These are phyloP conservation scores for Parathielavia appendiculata DNA, from an alignment of 495 filamentous ascomycete species.

Conservation along the genomic window DNA sequence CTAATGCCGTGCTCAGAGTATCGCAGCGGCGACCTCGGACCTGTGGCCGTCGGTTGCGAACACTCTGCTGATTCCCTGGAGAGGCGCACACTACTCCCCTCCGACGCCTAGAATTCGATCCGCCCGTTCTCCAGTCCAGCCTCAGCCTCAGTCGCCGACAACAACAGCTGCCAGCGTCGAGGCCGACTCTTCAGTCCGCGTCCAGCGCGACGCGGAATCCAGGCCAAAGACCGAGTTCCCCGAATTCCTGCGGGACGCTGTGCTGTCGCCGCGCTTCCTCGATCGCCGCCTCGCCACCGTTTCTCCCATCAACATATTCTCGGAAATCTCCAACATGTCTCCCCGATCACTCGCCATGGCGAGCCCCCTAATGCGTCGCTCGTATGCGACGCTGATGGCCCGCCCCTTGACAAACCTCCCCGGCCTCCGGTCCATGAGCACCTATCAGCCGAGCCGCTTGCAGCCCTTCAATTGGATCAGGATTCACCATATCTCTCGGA, in stretches of 20 bases:
- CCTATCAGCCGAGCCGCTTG: slow-evolving; percentile 23
- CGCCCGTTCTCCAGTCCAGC: neutral
- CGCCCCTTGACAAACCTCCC: slow-evolving; percentile 21
- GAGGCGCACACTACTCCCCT: slow-evolving; percentile 18
- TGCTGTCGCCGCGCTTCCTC: slow-evolving; percentile 20
- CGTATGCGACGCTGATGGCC: slow-evolving; percentile 23
- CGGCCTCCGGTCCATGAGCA: slow-evolving; percentile 29
- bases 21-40: slow-evolving; percentile 48
- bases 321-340: slow-evolving; percentile 29
- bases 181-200: neutral
- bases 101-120: slow-evolving; percentile 10
- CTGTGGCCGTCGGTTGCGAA: slow-evolving; percentile 53
- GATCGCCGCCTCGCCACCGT: slow-evolving; percentile 19
- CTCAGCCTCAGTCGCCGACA: slow-evolving; percentile 16
- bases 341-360: slow-evolving; percentile 31
- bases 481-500: slow-evolving; percentile 11
- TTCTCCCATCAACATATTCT: slow-evolving; percentile 25
- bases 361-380: slow-evolving; percentile 35
- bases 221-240: slow-evolving; percentile 32
- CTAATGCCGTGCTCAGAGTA: slow-evolving; percentile 30
- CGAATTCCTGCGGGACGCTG: slow-evolving; percentile 37
- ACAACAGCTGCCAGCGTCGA: slow-evolving; percentile 13
- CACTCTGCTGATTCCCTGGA: slow-evolving; percentile 43
- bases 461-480: slow-evolving; percentile 17
- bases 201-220: neutral